These are phyloP conservation scores for Hyphodiscus hymeniophilus DNA, from an alignment of 495 filamentous ascomycete genomes.

Conservation along the genomic window DNA sequence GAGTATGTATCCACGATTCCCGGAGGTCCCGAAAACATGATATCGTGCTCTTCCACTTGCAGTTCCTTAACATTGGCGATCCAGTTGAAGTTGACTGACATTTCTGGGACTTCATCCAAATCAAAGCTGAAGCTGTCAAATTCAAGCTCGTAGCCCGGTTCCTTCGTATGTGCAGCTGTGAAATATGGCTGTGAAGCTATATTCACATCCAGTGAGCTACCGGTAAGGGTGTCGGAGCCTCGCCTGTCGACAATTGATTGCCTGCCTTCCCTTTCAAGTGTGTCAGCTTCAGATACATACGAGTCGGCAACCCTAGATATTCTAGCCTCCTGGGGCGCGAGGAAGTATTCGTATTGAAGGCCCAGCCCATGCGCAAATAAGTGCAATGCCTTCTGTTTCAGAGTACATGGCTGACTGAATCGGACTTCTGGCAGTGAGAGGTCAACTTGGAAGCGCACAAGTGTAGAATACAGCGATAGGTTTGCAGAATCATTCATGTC, in stretches of 20 bases:
- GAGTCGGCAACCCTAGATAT: neutral
- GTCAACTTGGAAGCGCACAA: constrained; percentile 2
- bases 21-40: neutral
- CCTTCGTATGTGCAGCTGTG: neutral
- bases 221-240: neutral
- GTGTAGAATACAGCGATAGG: neutral
- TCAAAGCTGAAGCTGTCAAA: neutral
- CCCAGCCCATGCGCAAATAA: constrained; percentile 5
- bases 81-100: neutral
- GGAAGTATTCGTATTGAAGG: constrained; percentile 7
- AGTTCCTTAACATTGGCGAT: neutral
- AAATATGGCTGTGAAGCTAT: neutral
- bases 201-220: neutral
- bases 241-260: neutral
- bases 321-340: neutral
- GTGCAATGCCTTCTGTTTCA: constrained; percentile 1
- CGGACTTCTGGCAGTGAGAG: neutral
- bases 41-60: neutral
- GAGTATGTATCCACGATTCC: neutral
- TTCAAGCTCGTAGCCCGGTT: neutral
- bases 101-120: neutral
- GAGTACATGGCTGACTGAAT: neutral
- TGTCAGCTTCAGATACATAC: neutral
- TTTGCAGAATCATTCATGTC: constrained; percentile 11
- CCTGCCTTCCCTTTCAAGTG: neutral